Evolutionary conservation across 2,329 filamentous ascomycete genomes (phyloP).

Genomic region (Epichloe amarillans): DNA sequence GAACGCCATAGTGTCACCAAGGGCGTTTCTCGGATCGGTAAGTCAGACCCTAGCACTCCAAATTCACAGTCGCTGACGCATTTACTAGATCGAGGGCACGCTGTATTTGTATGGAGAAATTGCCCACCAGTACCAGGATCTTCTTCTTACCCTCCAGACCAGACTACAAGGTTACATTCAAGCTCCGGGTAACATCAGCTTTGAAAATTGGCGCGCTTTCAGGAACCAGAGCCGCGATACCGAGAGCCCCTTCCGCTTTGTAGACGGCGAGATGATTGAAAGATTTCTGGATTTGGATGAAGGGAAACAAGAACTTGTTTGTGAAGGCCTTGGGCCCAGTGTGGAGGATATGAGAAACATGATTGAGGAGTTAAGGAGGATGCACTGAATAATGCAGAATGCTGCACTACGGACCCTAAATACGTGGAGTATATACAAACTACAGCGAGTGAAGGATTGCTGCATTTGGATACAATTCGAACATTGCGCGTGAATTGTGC

Average conservation of each 20-base stretch:
- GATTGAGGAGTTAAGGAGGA: slow-evolving; percentile 47
- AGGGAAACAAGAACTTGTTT: slow-evolving; percentile 38
- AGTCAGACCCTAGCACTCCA: slow-evolving; percentile 17
- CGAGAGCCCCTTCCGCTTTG: slow-evolving; percentile 70
- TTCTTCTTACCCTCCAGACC: slow-evolving; percentile 70
- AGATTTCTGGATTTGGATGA: slow-evolving; percentile 62
- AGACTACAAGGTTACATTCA: slow-evolving; percentile 53
- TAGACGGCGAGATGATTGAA: slow-evolving; percentile 88
- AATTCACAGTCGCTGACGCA: slow-evolving; percentile 1
- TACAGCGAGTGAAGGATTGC: neutral
- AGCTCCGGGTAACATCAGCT: slow-evolving; percentile 60
- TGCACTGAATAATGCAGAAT: slow-evolving; percentile 31
- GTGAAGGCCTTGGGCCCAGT: slow-evolving; percentile 42
- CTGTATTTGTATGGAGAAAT: slow-evolving; percentile 85
- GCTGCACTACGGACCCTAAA: no score
- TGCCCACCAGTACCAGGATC: slow-evolving; percentile 54
- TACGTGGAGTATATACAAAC: neutral
- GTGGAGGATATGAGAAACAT: slow-evolving; percentile 49
- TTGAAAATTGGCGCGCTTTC: slow-evolving; percentile 72
- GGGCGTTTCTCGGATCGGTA: slow-evolving; percentile 82
- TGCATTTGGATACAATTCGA: neutral
- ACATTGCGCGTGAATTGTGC: no score
- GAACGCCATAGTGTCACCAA: slow-evolving; percentile 59
- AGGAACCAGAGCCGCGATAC: slow-evolving; percentile 59
- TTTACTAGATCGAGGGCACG: slow-evolving; percentile 63